Evolutionary conservation across 495 filamentous ascomycete genomes (phyloP), one percentile per base, ranked within the genome.

Genomic region (Emericellopsis terricola): DNA sequence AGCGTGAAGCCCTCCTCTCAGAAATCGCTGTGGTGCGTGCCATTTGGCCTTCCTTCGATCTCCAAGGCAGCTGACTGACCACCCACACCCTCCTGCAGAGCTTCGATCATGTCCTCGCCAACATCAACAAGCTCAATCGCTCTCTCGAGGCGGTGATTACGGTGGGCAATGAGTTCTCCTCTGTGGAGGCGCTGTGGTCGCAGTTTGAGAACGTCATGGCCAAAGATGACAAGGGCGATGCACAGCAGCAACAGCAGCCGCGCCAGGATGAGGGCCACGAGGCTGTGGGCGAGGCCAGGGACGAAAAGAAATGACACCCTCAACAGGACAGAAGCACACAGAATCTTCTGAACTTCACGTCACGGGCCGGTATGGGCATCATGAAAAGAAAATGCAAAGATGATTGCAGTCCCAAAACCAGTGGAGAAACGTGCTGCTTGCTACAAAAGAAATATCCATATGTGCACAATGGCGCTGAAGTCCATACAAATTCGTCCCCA

Each of bases 131-230:
- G 41, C 59, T 97, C 33, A 97, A 94, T 53, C 78, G 89, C 19
- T 81, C 76, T 23, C 56, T 97, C 20, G 89, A 97, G 50, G 81
- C 84, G 33, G 76, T 94, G n/a, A 84, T 91, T 39, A 73, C 80
- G 21, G 86, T 89, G 56, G 89, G 89, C 6, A 94, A 93, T 50
- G 89, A 97, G 47, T 96, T 97, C 51, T 71, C 79, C n/a, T 82
- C 80, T 7, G 89, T 97, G 13, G 89, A 97, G 55, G 83, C 82
- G 17, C 67, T 97, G 21, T 97, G 89, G 89, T 85, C 78, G 21
- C 82, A 91, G 39, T 97, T 97, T 48, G 89, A 97, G 63, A 78
- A 77, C 37, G 86, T 94, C 41, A 96, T 94, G 87, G 82, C 73
- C 13, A 78, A 74, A 40, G 76, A 81, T 26, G 55, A 60, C 0